Base-by-base conservation (phyloP, 768 basidiomycete genomes). In the Porpolomopsis calyptriformis region DNA sequence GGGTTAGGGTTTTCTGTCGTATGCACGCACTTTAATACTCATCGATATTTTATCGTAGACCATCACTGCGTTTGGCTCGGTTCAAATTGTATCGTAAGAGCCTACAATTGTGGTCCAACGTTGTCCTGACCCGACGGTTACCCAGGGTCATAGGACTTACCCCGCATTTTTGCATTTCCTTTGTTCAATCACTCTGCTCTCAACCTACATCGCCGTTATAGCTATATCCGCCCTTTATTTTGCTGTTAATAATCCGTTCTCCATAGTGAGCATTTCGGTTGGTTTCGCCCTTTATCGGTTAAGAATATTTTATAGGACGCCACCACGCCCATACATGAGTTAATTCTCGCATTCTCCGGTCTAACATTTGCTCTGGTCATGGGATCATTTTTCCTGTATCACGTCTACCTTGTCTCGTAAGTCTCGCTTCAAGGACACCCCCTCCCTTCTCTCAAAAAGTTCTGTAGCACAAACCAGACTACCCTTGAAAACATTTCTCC, bases 1-100 rank as follows among this genome's bases (percentile, higher is more conserved):
- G 83, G 87, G 86, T 86, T 43, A 46, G 80, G 22, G 43, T 12
- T 23, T 34, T n/a, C 40, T 37, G 26, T 22, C 12, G 24, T 42
- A 4, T 6, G 19, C n/a, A 27, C 29, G 41, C 10, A 14, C 26
- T 35, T 18, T 25, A 12, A 20, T 26, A 14, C 51, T 60, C 35
- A 54, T 38, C 43, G 45, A 37, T 39, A 20, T 19, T 42, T 24
- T 37, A 24, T 52, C 24, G 50, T 37, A 89, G 86, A 91, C 59
- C 88, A 90, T 55, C 88, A 91, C 55, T 91, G 87, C 57, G 83
- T 81, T 4, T 91, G 87, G 87, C 64, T 90, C 19, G 87, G 80
- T 29, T 64, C 71, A 38, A 81, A 71, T 57, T 91, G 87, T 60
- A 74, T 91, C 48, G 86, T 85, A 58, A 59, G 82, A 64, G 23